These are phyloP conservation scores for Blastocystis sp. DNA, from an alignment of 352 stramenopile genomes.

Conservation along the genomic window DNA sequence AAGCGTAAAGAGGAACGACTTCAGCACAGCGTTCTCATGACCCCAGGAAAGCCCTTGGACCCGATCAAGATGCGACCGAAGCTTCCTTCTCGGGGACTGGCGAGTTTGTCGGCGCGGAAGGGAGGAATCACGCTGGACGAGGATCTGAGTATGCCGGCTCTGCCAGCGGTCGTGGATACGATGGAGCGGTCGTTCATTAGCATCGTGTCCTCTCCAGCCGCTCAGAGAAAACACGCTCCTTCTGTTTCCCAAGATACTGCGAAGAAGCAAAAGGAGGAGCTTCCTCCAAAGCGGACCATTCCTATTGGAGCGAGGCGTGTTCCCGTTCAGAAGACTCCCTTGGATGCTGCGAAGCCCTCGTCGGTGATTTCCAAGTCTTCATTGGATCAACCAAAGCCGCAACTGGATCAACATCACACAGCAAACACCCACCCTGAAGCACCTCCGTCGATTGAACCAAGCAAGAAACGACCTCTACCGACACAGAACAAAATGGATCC, in stretches of 20 bases:
- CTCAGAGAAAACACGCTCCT: not conserved
- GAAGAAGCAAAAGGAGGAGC: not conserved
- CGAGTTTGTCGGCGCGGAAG: not conserved
- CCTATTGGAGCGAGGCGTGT: not conserved
- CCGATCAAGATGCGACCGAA: not conserved
- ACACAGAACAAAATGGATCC: no score
- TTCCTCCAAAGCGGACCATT: not conserved
- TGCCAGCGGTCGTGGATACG: not conserved
- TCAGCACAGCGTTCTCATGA: not conserved
- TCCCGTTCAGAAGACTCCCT: no score
- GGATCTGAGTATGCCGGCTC: not conserved
- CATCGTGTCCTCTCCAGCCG: constrained; percentile 2
- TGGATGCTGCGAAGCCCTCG: no score
- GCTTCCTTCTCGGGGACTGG: not conserved
- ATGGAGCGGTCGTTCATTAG: constrained; percentile 19
- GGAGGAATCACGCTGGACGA: not conserved
- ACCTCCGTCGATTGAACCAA: no score
- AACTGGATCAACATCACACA: no score
- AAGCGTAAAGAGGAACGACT: constrained; percentile 27
- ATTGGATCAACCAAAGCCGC: no score
- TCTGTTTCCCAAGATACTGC: no score
- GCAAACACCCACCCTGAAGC: no score
- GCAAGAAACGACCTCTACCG: not conserved
- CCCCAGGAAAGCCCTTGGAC: not conserved
- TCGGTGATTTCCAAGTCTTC: no score